These are phyloP conservation scores for Lepiota brunneoincarnata DNA, from an alignment of 768 basidiomycete genomes.

Conservation along the genomic window DNA sequence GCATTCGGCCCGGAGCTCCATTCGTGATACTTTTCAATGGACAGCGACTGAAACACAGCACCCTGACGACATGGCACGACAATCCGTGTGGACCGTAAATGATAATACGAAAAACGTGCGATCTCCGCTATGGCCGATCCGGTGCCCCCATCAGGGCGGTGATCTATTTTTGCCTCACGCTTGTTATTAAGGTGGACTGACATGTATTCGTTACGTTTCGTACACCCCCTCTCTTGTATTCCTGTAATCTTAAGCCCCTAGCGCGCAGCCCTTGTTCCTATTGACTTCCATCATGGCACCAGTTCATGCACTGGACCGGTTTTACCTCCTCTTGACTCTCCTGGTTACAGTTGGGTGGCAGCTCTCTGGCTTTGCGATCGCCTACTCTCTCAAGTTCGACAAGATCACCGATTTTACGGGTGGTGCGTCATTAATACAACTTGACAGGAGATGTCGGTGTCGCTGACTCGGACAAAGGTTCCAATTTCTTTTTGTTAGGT, in stretches of 20 bases:
- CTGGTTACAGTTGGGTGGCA: conserved; percentile 60
- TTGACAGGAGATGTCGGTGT: not conserved
- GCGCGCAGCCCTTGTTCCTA: not conserved
- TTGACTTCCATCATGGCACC: conserved; percentile 26
- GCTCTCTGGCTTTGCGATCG: conserved; percentile 58
- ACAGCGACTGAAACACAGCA: too few species aligned
- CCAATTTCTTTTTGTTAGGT: conserved; percentile 68
- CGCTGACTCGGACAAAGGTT: conserved; percentile 30
- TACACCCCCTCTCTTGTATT: not conserved
- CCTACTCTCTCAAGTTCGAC: conserved; percentile 70
- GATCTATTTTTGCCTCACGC: too few species aligned
- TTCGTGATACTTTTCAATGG: too few species aligned
- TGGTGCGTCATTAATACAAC: conserved; percentile 26
- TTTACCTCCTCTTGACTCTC: conserved; percentile 47
- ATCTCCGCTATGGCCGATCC: too few species aligned
- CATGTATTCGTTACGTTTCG: not conserved
- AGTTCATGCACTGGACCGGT: conserved; percentile 45
- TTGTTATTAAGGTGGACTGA: too few species aligned
- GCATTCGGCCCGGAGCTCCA: too few species aligned
- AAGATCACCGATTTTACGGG: conserved; percentile 74
- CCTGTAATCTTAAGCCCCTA: not conserved
- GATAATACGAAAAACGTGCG: too few species aligned
- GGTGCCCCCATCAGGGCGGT: too few species aligned
- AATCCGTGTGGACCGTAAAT: too few species aligned
- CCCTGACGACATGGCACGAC: too few species aligned